phyloP scores from a whole-genome alignment of 106 monocot species.

The Dioscorea dumetorum region DNA sequence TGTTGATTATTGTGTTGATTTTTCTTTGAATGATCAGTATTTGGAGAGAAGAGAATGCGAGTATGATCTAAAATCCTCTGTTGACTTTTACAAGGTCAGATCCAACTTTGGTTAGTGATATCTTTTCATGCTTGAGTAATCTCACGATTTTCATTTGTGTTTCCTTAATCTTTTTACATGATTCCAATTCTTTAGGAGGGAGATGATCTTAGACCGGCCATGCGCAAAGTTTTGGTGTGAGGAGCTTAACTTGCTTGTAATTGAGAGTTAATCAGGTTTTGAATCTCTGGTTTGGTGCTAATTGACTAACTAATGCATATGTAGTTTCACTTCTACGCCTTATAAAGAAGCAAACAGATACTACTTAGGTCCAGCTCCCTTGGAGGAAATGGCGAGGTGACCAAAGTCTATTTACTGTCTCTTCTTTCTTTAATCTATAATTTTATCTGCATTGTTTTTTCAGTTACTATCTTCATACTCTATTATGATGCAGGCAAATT shows the following conservation, averaged over 20 bases:
- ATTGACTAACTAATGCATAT: neutral
- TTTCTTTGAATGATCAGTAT: slow-evolving; percentile 37
- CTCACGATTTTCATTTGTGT: too few relatives aligned
- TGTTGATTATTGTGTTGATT: neutral
- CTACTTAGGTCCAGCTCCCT: slow-evolving; percentile 79
- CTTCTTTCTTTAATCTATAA: too few relatives aligned
- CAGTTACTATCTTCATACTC: too few relatives aligned
- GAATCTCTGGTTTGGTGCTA: neutral
- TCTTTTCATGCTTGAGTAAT: too few relatives aligned
- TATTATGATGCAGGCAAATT: slow-evolving; percentile 56
- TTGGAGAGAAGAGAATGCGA: slow-evolving; percentile 88
- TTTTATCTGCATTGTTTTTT: too few relatives aligned
- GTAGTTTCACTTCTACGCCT: slow-evolving; percentile 71
- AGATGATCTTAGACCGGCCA: slow-evolving; percentile 24
- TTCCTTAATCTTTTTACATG: neutral
- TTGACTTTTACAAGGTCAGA: slow-evolving; percentile 68
- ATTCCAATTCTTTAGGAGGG: slow-evolving; percentile 41
- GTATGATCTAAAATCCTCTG: slow-evolving; percentile 64
- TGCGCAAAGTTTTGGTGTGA: slow-evolving; percentile 72
- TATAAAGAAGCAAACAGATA: slow-evolving; percentile 56
- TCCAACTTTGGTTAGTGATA: neutral
- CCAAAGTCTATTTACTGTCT: too few relatives aligned
- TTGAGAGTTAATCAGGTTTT: neutral
- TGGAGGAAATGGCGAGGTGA: slow-evolving; percentile 94
- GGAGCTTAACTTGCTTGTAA: neutral